Percentiles rank a stretch among this genome's conserved stretches.
phyloP scores from a whole-genome alignment of 176 grass and related monocot genomes.

The Ampelocalamus luodianensis region DNA sequence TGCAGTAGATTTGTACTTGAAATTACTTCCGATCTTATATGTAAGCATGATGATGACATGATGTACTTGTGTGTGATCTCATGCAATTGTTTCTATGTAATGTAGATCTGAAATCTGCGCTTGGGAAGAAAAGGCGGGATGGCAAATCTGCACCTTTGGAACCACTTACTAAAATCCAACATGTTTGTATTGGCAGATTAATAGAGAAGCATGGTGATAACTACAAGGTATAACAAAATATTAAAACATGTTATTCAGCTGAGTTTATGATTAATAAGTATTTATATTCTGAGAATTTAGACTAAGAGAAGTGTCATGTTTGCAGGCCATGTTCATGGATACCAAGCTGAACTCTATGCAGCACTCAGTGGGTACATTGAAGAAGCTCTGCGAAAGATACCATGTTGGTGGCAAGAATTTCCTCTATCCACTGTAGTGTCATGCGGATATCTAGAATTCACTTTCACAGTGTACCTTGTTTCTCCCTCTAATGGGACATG shows the following conservation, averaged over 20 bases:
- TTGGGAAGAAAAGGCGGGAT: conserved; percentile 83
- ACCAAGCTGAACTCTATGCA: conserved; percentile 89
- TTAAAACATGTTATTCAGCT: neutral
- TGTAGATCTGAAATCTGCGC: conserved; percentile 85
- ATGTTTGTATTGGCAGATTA: conserved; percentile 64
- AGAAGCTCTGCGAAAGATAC: conserved; percentile 82
- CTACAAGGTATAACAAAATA: conserved; percentile 64
- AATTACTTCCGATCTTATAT: neutral
- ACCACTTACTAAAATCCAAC: conserved; percentile 79
- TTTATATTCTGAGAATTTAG: neutral
- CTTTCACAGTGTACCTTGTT: conserved; percentile 3
- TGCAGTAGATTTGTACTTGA: neutral
- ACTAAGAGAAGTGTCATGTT: conserved; percentile 30
- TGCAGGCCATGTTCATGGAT: conserved; percentile 98
- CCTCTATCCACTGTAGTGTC: conserved; percentile 49
- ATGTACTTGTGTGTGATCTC: conserved; percentile 21
- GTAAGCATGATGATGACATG: neutral
- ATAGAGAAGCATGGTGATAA: conserved; percentile 88
- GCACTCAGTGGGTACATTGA: conserved; percentile 71
- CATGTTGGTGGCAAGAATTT: conserved; percentile 54
- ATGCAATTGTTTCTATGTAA: conserved; percentile 17
- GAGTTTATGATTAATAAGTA: conserved; percentile 3
- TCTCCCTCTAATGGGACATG: conserved; percentile 7
- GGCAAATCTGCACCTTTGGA: conserved; percentile 72
- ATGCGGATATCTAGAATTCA: neutral